Percentiles rank a stretch among this genome's conserved stretches.
phyloP scores from a whole-genome alignment of 331 rosid genomes.

The Quercus phellos region DNA sequence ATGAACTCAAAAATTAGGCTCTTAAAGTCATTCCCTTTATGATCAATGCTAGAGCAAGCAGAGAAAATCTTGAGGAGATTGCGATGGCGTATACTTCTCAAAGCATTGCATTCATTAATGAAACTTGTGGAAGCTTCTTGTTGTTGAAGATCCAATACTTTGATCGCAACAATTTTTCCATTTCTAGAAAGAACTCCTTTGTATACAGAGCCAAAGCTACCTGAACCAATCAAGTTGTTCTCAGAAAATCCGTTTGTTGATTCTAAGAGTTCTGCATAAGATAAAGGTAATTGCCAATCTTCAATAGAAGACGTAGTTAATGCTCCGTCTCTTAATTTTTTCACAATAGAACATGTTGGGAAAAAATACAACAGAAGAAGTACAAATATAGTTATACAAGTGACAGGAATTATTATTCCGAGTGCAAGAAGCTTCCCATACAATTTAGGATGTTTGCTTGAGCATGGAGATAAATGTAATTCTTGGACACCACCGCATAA shows the following conservation, averaged over 20 bases:
- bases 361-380: not conserved
- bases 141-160: conserved; percentile 14
- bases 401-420: not conserved
- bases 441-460: not conserved
- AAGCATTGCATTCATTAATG: too few relatives aligned
- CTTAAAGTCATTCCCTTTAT: too few relatives aligned
- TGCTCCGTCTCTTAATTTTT: not conserved
- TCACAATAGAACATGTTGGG: not conserved
- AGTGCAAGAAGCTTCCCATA: conserved; percentile 4
- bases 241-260: conserved; percentile 2
- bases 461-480: conserved; percentile 31
- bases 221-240: conserved; percentile 2
- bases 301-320: not conserved
- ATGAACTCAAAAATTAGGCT: too few relatives aligned
- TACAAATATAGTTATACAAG: not conserved
- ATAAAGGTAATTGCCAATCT: not conserved
- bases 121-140: not conserved
- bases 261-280: not conserved
- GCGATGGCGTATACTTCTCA: too few relatives aligned
- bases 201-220: conserved; percentile 17
- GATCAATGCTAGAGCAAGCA: too few relatives aligned
- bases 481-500: conserved; percentile 36
- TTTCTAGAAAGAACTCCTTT: not conserved
- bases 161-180: not conserved
- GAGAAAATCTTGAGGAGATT: too few relatives aligned